These are phyloP conservation scores for Penicillium samsonianum DNA, from an alignment of 495 filamentous ascomycete species.

Conservation along the genomic window DNA sequence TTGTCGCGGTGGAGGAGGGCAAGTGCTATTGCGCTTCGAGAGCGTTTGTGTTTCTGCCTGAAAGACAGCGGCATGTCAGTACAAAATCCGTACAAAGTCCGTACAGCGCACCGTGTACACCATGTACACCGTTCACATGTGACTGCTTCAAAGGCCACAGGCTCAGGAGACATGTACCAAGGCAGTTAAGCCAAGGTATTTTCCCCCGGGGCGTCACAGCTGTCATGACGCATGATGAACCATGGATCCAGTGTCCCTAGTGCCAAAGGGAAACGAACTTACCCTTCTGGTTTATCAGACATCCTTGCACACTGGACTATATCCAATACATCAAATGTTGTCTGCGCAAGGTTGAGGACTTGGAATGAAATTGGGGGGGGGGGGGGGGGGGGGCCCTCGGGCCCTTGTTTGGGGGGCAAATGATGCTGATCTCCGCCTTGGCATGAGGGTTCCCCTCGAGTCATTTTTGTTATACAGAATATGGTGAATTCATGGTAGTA, in stretches of 20 bases:
- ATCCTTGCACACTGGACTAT: slow-evolving; percentile 16
- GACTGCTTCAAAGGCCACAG: neutral
- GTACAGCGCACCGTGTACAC: neutral
- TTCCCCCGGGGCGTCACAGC: neutral
- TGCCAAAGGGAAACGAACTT: slow-evolving; percentile 13
- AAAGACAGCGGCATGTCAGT: slow-evolving; percentile 31
- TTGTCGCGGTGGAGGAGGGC: slow-evolving; percentile 55
- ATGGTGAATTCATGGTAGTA: neutral
- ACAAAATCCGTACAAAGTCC: neutral
- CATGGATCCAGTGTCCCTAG: slow-evolving; percentile 19
- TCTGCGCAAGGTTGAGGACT: neutral
- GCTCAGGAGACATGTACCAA: neutral
- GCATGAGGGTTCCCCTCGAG: slow-evolving; percentile 8
- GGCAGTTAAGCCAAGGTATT: neutral
- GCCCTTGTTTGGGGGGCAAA: slow-evolving; percentile 12
- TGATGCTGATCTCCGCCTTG: slow-evolving; percentile 18
- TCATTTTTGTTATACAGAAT: neutral
- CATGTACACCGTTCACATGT: slow-evolving; percentile 18
- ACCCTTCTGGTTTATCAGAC: slow-evolving; percentile 35
- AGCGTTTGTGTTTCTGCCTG: slow-evolving; percentile 60
- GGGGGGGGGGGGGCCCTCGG: slow-evolving; percentile 6
- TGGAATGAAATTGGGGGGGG: slow-evolving; percentile 9
- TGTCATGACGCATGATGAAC: slow-evolving; percentile 14
- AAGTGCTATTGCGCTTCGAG: slow-evolving; percentile 53
- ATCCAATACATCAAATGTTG: slow-evolving; percentile 1